Base-by-base conservation (phyloP, 1,284 basidiomycete genomes). In the Ganoderma boninense region DNA sequence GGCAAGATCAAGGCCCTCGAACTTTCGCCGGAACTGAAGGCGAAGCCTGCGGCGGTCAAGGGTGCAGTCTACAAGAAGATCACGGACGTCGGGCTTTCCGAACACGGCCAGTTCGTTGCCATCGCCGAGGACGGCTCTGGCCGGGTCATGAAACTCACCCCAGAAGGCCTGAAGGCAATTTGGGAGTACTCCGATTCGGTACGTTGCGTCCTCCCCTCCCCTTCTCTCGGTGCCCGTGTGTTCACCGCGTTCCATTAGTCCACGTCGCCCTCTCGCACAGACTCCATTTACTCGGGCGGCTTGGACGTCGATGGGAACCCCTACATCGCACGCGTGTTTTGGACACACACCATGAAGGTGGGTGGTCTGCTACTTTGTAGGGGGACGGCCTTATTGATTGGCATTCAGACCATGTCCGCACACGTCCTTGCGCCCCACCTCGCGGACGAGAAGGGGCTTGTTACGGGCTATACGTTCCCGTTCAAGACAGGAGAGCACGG, bases 401-500 rank as follows among this genome's bases (percentile, higher is more conserved):
- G 59, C 71, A 66, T 56, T 57, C 66, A 85, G 84, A 77, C 82
- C 84, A 89, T 83, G 1, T 82, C 85, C 32, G 84, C 89, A 56
- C 89, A 95, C 73, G 81, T 92, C 6, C 89, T 89, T 71, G 86
- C 90, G 35, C 83, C 86, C 52, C 85, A 90, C 69, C 82, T 89
- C 16, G 83, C 83, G 1, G 82, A 84, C 54, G 88, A 87, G n/a
- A 83, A 86, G 65, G 92, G 90, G 0, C 82, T 90, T 46, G 81
- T 89, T 52, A 86, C 87, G 42, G 90, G 89, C 14, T 91, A 88
- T 76, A 86, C 86, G 1, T 91, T 97, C 79, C 85, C 89, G 4
- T 96, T 94, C 79, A 89, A 96, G 73, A 90, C 92, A 6, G 79
- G 82, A 40, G 82, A 84, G 40, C 88, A 97, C 77, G 97, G 97